These are phyloP conservation scores for Pseudogymnoascus sp. DNA, from an alignment of 2,329 filamentous ascomycete species.

Conservation along the genomic window DNA sequence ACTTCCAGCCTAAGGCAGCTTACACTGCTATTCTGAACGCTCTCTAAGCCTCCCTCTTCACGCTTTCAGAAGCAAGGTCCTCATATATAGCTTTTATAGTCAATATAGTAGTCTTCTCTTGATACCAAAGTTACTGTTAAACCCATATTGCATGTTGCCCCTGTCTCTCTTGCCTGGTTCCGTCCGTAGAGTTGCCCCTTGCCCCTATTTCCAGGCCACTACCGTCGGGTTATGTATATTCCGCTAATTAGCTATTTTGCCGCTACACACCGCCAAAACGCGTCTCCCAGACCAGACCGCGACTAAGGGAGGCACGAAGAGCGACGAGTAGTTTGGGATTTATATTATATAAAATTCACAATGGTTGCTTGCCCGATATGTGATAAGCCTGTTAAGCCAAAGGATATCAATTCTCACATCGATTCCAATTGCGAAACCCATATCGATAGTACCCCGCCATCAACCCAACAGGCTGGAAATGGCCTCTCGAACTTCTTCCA, in stretches of 20 bases:
- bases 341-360: neutral
- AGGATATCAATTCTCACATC: constrained; percentile 82
- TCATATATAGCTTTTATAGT: neutral
- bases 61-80: neutral
- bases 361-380: constrained; percentile 77
- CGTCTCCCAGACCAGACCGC: neutral
- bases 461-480: constrained; percentile 29
- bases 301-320: neutral
- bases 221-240: neutral
- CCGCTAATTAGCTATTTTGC: neutral
- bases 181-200: neutral
- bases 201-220: neutral
- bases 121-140: neutral
- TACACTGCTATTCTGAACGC: constrained; percentile 37
- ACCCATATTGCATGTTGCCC: neutral
- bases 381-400: constrained; percentile 61
- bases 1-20: constrained; percentile 45
- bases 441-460: constrained; percentile 45
- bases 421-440: constrained; percentile 73
- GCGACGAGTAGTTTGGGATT: neutral
- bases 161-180: neutral
- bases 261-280: neutral
- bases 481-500: constrained; percentile 55
- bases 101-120: neutral
- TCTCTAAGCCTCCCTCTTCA: constrained; percentile 10